Conservation (phyloP, 768 basidiomycete genomes). For the Tricholoma bakamatsutake region DNA sequence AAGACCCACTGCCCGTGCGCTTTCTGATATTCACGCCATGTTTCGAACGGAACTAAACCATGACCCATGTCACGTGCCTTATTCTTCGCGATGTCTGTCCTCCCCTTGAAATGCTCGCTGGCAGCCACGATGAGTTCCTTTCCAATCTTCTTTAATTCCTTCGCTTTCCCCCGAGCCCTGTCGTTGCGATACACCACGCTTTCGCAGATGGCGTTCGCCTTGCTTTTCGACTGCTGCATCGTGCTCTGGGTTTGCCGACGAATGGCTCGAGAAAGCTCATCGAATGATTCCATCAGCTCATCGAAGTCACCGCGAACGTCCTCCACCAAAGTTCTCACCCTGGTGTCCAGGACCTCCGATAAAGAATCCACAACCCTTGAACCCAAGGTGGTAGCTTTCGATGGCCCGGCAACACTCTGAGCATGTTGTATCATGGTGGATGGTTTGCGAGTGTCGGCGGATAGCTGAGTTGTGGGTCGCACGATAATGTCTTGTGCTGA, state of each 20-base stretch:
- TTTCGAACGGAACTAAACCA: slow-evolving; percentile 25
- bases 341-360: slow-evolving; percentile 42
- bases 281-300: slow-evolving; percentile 54
- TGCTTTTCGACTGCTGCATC: slow-evolving; percentile 44
- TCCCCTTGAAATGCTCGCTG: slow-evolving; percentile 33
- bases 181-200: slow-evolving; percentile 44
- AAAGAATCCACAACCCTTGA: slow-evolving; percentile 39
- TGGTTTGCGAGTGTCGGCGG: slow-evolving; percentile 24
- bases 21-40: slow-evolving; percentile 26
- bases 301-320: slow-evolving; percentile 46
- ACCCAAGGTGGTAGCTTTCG: slow-evolving; percentile 26
- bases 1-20: slow-evolving; percentile 27
- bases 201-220: slow-evolving; percentile 37
- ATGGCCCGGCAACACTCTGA: slow-evolving; percentile 15
- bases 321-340: slow-evolving; percentile 36
- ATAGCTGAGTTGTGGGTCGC: slow-evolving; percentile 24
- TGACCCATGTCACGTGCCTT: slow-evolving; percentile 5
- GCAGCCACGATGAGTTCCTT: slow-evolving; percentile 39
- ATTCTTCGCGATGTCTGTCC: slow-evolving; percentile 27
- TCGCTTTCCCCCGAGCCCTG: slow-evolving; percentile 47
- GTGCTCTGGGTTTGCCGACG: slow-evolving; percentile 41
- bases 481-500: slow-evolving; percentile 31
- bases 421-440: slow-evolving; percentile 20
- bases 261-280: slow-evolving; percentile 48
- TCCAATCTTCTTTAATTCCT: slow-evolving; percentile 44